phyloP scores from a whole-genome alignment of 2,329 filamentous ascomycete genomes.

The Alternaria sp. region DNA sequence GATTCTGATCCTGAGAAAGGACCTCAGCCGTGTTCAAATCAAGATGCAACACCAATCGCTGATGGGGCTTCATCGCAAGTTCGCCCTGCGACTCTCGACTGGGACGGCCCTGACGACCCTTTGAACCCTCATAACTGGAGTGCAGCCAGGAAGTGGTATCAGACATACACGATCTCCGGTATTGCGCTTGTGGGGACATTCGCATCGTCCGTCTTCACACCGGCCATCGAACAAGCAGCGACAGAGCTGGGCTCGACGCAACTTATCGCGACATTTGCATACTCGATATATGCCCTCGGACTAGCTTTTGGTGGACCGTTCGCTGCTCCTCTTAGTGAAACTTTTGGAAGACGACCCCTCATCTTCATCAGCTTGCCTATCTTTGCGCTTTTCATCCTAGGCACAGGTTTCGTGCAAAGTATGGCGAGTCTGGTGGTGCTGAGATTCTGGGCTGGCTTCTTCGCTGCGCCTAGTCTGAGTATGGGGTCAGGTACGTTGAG shows the following conservation, averaged over 20 bases:
- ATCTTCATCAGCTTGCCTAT: slow-evolving; percentile 72
- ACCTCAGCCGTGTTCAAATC: background rate
- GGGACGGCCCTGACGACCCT: slow-evolving; percentile 17
- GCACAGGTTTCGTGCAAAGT: slow-evolving; percentile 62
- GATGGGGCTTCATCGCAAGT: background rate
- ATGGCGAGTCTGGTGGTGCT: slow-evolving; percentile 74
- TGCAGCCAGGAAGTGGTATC: slow-evolving; percentile 18
- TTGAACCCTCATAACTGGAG: slow-evolving; percentile 27
- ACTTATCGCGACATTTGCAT: slow-evolving; percentile 28
- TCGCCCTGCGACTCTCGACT: slow-evolving; percentile 15
- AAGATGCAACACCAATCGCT: slow-evolving; percentile 1
- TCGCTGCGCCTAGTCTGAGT: slow-evolving; percentile 44
- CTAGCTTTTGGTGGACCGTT: slow-evolving; percentile 76
- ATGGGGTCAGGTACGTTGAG: slow-evolving; percentile 51
- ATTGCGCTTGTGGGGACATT: slow-evolving; percentile 21
- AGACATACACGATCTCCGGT: slow-evolving; percentile 19
- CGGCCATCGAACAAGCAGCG: slow-evolving; percentile 16
- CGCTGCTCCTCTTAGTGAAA: slow-evolving; percentile 77
- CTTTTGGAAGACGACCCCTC: slow-evolving; percentile 73
- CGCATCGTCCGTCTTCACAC: slow-evolving; percentile 19
- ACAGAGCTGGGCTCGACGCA: slow-evolving; percentile 27
- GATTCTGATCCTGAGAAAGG: background rate
- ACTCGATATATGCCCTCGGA: slow-evolving; percentile 35
- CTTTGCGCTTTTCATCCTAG: slow-evolving; percentile 62
- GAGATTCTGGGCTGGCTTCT: slow-evolving; percentile 59